Conservation (phyloP, 2,329 filamentous ascomycete genomes). For the Rutstroemia sydowiana region DNA sequence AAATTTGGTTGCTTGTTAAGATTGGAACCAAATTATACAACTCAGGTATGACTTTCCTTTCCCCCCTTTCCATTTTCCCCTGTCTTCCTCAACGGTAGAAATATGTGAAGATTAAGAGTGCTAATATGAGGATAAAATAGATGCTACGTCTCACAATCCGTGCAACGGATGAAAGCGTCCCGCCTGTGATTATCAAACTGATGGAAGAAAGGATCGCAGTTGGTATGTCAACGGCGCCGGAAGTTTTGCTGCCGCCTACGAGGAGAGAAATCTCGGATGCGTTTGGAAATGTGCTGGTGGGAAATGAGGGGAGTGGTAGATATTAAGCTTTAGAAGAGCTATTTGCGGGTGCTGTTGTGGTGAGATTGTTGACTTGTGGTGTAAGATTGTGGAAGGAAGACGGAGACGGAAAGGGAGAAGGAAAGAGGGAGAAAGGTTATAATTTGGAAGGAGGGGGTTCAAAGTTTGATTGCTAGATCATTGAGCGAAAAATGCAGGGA, state of each 20-base stretch:
- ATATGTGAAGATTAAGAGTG: too few species aligned
- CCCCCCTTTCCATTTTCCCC: background rate
- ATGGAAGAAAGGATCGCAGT: conserved; percentile 77
- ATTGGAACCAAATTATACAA: conserved; percentile 88
- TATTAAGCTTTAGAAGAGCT: background rate
- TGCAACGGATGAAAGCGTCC: conserved; percentile 86
- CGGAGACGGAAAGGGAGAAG: too few species aligned
- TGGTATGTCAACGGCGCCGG: conserved; percentile 32
- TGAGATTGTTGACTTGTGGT: too few species aligned
- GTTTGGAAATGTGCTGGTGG: conserved; percentile 29
- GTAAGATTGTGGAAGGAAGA: too few species aligned
- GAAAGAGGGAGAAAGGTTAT: too few species aligned
- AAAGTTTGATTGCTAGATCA: too few species aligned
- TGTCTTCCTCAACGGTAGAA: background rate
- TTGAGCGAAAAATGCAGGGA: too few species aligned
- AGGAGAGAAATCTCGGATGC: conserved; percentile 28
- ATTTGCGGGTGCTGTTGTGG: background rate
- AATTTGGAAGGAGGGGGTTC: too few species aligned
- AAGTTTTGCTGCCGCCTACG: conserved; percentile 20
- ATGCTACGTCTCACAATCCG: conserved; percentile 94
- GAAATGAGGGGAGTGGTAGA: background rate
- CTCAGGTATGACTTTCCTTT: conserved; percentile 58
- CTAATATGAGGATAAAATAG: too few species aligned
- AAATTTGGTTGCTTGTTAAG: conserved; percentile 93
- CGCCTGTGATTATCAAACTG: conserved; percentile 68